A percentile compares a stretch with the other conserved stretches of the same genome.
These are phyloP conservation scores for Paracoccidioides brasiliensis DNA, from an alignment of 2,329 filamentous ascomycete species.

Conservation along the genomic window DNA sequence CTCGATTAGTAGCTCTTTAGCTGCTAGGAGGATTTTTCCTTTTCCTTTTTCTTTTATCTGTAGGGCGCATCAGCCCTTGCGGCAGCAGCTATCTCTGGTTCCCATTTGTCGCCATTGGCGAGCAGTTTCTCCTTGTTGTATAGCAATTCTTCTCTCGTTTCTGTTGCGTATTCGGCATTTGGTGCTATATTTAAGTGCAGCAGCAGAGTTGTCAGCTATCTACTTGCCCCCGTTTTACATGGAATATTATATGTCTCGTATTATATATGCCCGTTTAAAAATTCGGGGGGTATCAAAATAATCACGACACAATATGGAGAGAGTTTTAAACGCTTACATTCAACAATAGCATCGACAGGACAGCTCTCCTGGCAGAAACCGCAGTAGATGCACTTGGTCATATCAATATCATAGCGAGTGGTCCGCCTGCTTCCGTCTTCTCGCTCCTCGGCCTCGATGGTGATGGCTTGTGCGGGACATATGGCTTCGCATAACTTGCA, in stretches of 20 bases:
- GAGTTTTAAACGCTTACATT: constrained; percentile 37
- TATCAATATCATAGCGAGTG: constrained; percentile 97
- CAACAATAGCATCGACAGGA: constrained; percentile 88
- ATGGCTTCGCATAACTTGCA: constrained; percentile 99
- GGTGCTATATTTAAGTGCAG: constrained; percentile 36
- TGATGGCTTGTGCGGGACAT: constrained; percentile 96
- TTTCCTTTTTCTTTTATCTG: constrained; percentile 42
- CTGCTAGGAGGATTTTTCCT: neutral
- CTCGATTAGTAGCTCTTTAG: too few species aligned
- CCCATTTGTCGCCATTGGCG: constrained; percentile 90
- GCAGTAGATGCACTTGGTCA: constrained; percentile 99
- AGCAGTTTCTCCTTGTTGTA: constrained; percentile 97
- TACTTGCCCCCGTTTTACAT: neutral
- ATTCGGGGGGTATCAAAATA: too few species aligned
- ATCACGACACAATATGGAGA: neutral
- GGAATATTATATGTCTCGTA: neutral
- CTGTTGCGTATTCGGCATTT: constrained; percentile 62
- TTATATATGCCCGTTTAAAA: neutral
- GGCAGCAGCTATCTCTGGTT: constrained; percentile 84
- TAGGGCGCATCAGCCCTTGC: constrained; percentile 91
- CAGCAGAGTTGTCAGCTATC: neutral
- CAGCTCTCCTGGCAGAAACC: constrained; percentile 98
- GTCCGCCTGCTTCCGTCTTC: constrained; percentile 90
- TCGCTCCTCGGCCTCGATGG: constrained; percentile 96
- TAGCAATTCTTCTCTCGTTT: constrained; percentile 79